phyloP scores from a whole-genome alignment of 192 early-diverging fungal species.

The Gryganskiella cystojenkinii region DNA sequence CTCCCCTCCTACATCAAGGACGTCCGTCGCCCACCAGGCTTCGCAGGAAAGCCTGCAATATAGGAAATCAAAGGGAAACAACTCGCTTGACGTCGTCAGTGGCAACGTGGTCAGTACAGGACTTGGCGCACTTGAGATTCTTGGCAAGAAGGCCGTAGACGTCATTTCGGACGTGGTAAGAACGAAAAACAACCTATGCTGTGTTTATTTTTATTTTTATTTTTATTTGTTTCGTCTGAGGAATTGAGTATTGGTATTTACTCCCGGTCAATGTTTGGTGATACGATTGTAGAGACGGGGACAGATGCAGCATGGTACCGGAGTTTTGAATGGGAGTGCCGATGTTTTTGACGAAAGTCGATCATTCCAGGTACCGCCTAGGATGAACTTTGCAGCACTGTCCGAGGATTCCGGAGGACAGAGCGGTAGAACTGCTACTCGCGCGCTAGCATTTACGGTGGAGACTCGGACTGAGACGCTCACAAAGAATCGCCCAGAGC shows the following conservation, averaged over 20 bases:
- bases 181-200: neutral
- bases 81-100: slow-evolving; percentile 27
- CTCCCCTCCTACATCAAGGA: too few species aligned
- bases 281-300: slow-evolving; percentile 26
- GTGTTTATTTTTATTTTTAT: neutral
- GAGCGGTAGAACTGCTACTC: neutral
- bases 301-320: slow-evolving; percentile 22
- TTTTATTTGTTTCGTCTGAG: neutral
- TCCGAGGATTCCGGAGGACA: slow-evolving; percentile 25
- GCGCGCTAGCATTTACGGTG: slow-evolving; percentile 6
- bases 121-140: slow-evolving; percentile 37
- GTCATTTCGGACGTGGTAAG: slow-evolving; percentile 49
- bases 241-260: neutral
- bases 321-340: neutral
- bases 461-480: neutral
- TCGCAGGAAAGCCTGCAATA: neutral
- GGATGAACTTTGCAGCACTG: slow-evolving; percentile 19
- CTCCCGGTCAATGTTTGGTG: neutral
- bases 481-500: neutral
- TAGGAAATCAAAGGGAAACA: slow-evolving; percentile 8
- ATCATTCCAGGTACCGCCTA: slow-evolving; percentile 34
- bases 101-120: slow-evolving; percentile 47
- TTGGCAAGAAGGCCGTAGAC: slow-evolving; percentile 42
- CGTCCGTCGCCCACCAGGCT: too few species aligned
- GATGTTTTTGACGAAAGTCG: slow-evolving; percentile 15